Conservation (phyloP, 306 rosid species). For the Arachis hypogaea region DNA sequence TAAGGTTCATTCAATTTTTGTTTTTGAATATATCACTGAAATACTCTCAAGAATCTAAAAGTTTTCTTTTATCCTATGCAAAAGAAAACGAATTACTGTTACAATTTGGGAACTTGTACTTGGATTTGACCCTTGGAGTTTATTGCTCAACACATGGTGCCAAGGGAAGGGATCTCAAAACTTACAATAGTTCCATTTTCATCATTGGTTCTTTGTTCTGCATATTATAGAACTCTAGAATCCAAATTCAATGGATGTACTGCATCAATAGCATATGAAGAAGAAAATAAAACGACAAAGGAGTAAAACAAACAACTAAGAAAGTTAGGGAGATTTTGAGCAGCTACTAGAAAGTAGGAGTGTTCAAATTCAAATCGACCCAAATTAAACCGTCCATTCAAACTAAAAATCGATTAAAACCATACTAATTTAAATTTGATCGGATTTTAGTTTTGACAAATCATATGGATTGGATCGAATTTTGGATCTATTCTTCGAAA, state of each 20-base stretch:
- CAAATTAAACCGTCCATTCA: no score
- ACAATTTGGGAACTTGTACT: conserved; percentile 21
- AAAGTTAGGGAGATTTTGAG: conserved; percentile 32
- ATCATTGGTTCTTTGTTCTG: conserved; percentile 10
- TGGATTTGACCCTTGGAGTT: conserved; percentile 29
- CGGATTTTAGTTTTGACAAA: no score
- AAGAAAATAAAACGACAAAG: conserved; percentile 19
- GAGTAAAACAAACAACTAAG: conserved; percentile 34
- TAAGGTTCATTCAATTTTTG: no score
- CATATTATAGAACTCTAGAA: background rate
- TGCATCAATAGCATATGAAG: conserved; percentile 29
- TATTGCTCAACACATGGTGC: conserved; percentile 7
- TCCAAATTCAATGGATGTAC: conserved; percentile 29
- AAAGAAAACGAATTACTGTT: background rate
- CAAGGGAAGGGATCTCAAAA: conserved; percentile 11
- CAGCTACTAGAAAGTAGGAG: background rate
- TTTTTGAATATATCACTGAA: background rate
- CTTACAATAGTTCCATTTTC: conserved; percentile 5
- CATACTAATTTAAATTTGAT: no score
- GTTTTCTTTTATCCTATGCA: background rate
- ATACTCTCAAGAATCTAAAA: conserved; percentile 9
- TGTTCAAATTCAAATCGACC: no score
- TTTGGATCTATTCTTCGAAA: no score
- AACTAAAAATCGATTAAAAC: no score
- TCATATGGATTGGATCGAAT: no score